A percentile compares a stretch with the other conserved stretches of the same genome.
Conservation (phyloP, 1,139 yeast species). For the Lodderomyces oxycetoniae region DNA sequence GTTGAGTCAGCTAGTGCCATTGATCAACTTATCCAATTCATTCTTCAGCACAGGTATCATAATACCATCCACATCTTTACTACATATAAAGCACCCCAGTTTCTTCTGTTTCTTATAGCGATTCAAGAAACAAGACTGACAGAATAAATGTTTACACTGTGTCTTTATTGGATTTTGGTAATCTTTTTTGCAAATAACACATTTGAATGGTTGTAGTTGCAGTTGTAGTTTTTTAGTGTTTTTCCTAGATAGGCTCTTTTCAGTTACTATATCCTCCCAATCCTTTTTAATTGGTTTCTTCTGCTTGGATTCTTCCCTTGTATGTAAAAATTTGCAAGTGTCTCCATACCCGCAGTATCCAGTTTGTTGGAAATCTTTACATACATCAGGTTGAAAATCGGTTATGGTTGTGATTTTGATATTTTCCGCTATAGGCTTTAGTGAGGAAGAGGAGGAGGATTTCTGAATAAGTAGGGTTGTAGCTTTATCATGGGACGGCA, state of each 20-base stretch:
- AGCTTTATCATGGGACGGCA: background rate
- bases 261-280: slow-evolving; percentile 50
- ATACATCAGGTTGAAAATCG: slow-evolving; percentile 91
- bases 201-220: slow-evolving; percentile 48
- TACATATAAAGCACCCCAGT: slow-evolving; percentile 53
- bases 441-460: background rate
- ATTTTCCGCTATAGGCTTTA: slow-evolving; percentile 42
- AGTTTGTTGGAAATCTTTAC: slow-evolving; percentile 86
- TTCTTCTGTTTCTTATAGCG: slow-evolving; percentile 42
- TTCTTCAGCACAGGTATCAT: slow-evolving; percentile 20
- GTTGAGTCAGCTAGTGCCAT: no score
- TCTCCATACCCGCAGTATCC: slow-evolving; percentile 98
- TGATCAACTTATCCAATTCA: slow-evolving; percentile 15
- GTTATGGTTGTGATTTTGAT: slow-evolving; percentile 69
- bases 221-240: background rate
- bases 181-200: slow-evolving; percentile 57
- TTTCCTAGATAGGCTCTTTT: slow-evolving; percentile 21
- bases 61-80: slow-evolving; percentile 53
- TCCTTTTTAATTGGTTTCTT: slow-evolving; percentile 67
- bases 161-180: slow-evolving; percentile 60
- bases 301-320: slow-evolving; percentile 78
- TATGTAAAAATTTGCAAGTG: slow-evolving; percentile 91
- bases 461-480: background rate
- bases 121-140: slow-evolving; percentile 57
- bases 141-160: slow-evolving; percentile 61